These are phyloP conservation scores for Calonectria pseudoreteaudii DNA, from an alignment of 2,329 filamentous ascomycete genomes.

Conservation along the genomic window DNA sequence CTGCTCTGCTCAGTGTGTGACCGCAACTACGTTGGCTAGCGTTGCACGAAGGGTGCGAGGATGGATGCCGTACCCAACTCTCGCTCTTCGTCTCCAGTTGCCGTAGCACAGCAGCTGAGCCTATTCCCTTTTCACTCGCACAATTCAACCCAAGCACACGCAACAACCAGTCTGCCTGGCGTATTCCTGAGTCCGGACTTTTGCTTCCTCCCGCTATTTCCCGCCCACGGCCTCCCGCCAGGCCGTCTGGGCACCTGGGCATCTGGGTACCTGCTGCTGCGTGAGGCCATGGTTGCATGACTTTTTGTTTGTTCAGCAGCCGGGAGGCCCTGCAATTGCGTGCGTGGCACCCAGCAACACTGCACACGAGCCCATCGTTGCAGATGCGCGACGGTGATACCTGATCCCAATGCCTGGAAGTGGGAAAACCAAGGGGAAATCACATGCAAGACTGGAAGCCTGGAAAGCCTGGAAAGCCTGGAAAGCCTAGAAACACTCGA, in stretches of 20 bases:
- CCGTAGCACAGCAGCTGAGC: background rate
- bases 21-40: background rate
- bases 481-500: background rate
- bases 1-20: background rate
- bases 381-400: background rate
- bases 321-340: background rate
- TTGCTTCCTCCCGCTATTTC: background rate
- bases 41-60: background rate
- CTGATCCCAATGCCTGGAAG: background rate
- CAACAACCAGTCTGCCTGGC: background rate
- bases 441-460: too few species aligned
- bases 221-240: background rate
- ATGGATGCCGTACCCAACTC: conserved; percentile 6
- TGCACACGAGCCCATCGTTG: background rate
- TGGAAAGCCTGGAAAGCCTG: background rate
- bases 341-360: background rate
- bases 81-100: background rate
- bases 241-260: background rate
- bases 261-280: too few species aligned
- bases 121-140: background rate
- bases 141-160: background rate
- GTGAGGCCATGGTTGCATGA: conserved; percentile 6
- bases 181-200: background rate
- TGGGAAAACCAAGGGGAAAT: background rate
- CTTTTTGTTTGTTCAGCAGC: background rate